phyloP scores from a whole-genome alignment of 192 early-diverging fungal species.

The Mortierella alpina region DNA sequence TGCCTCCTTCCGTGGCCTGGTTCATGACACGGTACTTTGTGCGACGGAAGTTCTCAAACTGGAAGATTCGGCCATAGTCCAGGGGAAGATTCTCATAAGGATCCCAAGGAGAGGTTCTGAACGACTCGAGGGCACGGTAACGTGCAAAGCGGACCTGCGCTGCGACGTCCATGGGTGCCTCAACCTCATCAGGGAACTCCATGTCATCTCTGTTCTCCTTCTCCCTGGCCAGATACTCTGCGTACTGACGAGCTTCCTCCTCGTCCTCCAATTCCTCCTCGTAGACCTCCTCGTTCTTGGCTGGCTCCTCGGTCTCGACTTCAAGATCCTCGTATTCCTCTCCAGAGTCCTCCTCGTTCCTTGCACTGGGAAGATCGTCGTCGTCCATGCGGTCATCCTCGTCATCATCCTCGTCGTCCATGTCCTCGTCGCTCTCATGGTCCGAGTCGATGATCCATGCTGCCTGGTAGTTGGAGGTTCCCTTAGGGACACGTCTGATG shows the following conservation, averaged over 20 bases:
- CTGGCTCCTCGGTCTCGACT: conserved; percentile 46
- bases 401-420: conserved; percentile 66
- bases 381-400: conserved; percentile 57
- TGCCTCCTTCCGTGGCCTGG: conserved; percentile 61
- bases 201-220: conserved; percentile 76
- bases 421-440: conserved; percentile 70
- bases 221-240: conserved; percentile 74
- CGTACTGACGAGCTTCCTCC: conserved; percentile 60
- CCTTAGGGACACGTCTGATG: conserved; percentile 88
- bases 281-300: conserved; percentile 53
- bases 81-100: conserved; percentile 97
- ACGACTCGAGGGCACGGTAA: conserved; percentile 95
- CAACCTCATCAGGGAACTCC: conserved; percentile 97
- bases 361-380: conserved; percentile 54
- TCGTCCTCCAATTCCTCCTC: conserved; percentile 65
- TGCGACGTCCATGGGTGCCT: conserved; percentile 88
- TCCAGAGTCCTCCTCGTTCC: conserved; percentile 59
- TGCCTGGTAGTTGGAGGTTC: conserved; percentile 97
- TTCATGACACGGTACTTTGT: conserved; percentile 81
- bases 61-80: conserved; percentile 97
- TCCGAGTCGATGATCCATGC: conserved; percentile 95
- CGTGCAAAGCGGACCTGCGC: conserved; percentile 90
- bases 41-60: conserved; percentile 89
- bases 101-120: conserved; percentile 97
- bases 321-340: conserved; percentile 57